Conservation (phyloP, 306 rosid genomes). For the peach (Prunus persica) region Prunus_persica_NCBIv2 NC_034013.1:13093501-13094000, state of each 20-base stretch:
- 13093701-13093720: constrained; percentile 12
- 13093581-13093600: not conserved
- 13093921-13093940: constrained; percentile 68
- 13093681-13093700: constrained; percentile 10
- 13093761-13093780: constrained; percentile 66
- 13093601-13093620: not conserved
- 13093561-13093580: not conserved
- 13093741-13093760: constrained; percentile 78
- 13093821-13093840: not conserved
- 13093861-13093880: not conserved
- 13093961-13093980: constrained; percentile 56
- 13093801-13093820: constrained; percentile 34
- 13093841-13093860: not conserved
- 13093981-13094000: constrained; percentile 79
- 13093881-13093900: constrained; percentile 57
- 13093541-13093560: not conserved
- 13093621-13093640: not conserved
- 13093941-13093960: constrained; percentile 51
- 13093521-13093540: not conserved
- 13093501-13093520: not conserved
- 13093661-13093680: not conserved
- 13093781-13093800: constrained; percentile 69
- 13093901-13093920: constrained; percentile 63
- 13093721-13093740: constrained; percentile 45
- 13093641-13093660: not conserved